Evolutionary conservation across 352 stramenopile species (phyloP), one percentile per base, ranked within the genome.

Genomic region (Pelagophyceae sp.): DNA sequence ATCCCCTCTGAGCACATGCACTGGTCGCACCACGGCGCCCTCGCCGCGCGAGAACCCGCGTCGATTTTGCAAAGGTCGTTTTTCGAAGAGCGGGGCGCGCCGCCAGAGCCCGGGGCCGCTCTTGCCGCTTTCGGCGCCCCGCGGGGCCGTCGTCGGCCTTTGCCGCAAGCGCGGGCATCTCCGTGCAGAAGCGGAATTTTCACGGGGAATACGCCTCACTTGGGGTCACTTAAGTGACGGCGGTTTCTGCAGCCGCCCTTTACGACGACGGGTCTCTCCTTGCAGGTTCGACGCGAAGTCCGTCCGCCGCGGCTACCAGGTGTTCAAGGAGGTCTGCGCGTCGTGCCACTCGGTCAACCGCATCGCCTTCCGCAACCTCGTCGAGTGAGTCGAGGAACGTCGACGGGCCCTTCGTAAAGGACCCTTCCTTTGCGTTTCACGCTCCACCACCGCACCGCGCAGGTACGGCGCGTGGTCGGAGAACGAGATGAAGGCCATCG

Each of bases 281-380:
- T 23, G 45, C 23, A 54, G 45, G 27, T 91, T 85, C 80, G 86
- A 91, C 67, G 84, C 82, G 76, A 83, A 79, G 0, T 82, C 85
- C 45, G 81, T 99, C 79, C 94, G 96, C 83, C 93, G 96, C 80
- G 96, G 96, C 23, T 98, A 98, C 89, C 96, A 99, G 85, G 96
- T 99, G 60, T 99, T 99, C 88, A 95, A 95, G 82, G 91, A 99
- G 84, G 94, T 99, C 63, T 99, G 96, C 86, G 89, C 95, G 50
- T 96, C 94, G 65, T 99, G 96, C 85, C 96, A 99, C 86, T 96
- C 83, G 71, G 81, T 99, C 61, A 89, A 99, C 76, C 91, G 93
- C 71, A 96, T 99, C 80, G 93, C 93, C 85, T 99, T 98, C 86
- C 93, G 96, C 81, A 97, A 98, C 85, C 84, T 99, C 15, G 92